Percentiles rank a stretch among this genome's conserved stretches.
Conservation (phyloP, 441 rosid species). For the Mallotus repandus region DNA sequence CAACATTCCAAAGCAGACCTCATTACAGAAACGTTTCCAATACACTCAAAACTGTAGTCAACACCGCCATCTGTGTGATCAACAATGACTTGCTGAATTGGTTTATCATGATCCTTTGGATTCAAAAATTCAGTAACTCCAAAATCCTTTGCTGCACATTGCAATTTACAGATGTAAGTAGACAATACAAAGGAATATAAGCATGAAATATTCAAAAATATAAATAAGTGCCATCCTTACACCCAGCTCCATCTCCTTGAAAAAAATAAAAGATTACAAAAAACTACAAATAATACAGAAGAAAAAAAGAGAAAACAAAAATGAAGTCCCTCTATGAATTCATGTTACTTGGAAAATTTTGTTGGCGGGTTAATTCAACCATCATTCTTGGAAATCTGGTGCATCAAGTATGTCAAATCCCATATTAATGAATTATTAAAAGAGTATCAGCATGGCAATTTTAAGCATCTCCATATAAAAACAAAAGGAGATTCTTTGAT, state of each 20-base stretch:
- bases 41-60: slow-evolving; percentile 94
- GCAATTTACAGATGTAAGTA: slow-evolving; percentile 17
- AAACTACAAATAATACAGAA: neutral
- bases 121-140: slow-evolving; percentile 96
- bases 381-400: no score
- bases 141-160: slow-evolving; percentile 72
- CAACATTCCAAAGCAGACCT: slow-evolving; percentile 97
- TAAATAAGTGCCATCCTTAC: neutral
- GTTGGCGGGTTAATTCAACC: no score
- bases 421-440: no score
- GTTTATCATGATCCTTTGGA: slow-evolving; percentile 87
- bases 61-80: slow-evolving; percentile 98
- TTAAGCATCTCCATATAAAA: neutral
- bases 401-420: no score
- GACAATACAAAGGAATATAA: neutral
- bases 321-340: no score
- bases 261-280: neutral
- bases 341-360: no score
- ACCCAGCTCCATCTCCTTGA: neutral
- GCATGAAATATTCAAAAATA: neutral
- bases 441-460: neutral
- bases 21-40: slow-evolving; percentile 92
- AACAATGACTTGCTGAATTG: slow-evolving; percentile 83
- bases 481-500: no score
- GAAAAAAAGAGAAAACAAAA: neutral